phyloP scores from a whole-genome alignment of 352 stramenopile species.

The Phytophthora sansomeana region DNA sequence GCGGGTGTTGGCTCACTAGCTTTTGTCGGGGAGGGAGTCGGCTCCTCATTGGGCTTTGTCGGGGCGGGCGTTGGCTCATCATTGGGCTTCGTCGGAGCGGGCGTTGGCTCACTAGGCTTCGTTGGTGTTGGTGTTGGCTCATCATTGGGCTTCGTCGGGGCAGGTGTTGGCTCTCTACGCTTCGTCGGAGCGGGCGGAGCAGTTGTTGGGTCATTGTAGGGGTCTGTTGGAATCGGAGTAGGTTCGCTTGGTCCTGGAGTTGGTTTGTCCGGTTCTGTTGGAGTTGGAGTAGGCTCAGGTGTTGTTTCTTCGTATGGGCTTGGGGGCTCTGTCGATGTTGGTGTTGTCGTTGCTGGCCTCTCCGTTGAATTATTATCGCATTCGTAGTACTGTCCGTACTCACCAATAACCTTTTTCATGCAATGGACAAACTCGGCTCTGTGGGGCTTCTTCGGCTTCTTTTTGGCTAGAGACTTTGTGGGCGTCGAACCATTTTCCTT shows the following conservation, averaged over 20 bases:
- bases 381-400: constrained; percentile 16
- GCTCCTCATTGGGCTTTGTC: neutral
- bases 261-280: neutral
- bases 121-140: neutral
- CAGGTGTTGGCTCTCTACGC: neutral
- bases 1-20: constrained; percentile 6
- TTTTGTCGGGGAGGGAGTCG: constrained; percentile 6
- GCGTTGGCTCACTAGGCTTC: neutral
- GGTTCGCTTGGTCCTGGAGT: neutral
- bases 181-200: neutral
- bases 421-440: constrained; percentile 3
- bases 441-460: neutral
- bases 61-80: constrained; percentile 7
- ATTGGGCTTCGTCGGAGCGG: neutral
- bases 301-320: neutral
- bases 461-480: neutral
- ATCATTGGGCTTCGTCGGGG: neutral
- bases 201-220: neutral
- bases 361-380: constrained; percentile 1
- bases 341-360: constrained; percentile 1
- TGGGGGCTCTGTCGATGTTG: neutral
- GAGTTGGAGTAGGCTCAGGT: neutral
- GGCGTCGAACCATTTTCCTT: constrained; percentile 6
- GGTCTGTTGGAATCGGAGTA: neutral
- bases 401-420: constrained; percentile 10